Conservation (phyloP, 2,329 filamentous ascomycete genomes). For the Cladosporium sp. region DNA sequence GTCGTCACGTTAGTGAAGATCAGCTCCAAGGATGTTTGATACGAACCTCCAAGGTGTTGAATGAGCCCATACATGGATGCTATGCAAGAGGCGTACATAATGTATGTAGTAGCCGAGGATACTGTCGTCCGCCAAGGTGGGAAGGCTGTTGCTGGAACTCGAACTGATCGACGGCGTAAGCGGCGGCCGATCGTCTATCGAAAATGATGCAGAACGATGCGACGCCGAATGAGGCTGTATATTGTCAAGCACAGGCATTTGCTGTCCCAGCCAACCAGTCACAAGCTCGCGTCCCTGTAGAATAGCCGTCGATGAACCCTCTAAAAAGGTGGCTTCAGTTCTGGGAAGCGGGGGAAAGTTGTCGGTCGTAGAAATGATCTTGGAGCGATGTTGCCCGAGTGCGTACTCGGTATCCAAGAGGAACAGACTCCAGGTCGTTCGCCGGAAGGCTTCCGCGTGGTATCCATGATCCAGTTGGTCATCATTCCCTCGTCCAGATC, state of each 20-base stretch:
- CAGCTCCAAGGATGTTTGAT: background rate
- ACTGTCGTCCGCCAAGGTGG: background rate
- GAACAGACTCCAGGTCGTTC: background rate
- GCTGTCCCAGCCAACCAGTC: background rate
- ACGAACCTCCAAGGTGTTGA: background rate
- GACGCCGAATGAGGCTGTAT: background rate
- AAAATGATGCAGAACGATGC: background rate
- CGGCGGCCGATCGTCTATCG: background rate
- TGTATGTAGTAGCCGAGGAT: background rate
- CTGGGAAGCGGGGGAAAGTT: background rate
- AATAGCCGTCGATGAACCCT: accelerated
- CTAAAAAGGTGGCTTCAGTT: background rate
- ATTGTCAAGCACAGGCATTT: background rate
- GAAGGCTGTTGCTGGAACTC: background rate
- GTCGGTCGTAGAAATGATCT: background rate
- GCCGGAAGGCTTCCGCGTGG: background rate
- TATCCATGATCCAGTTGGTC: background rate
- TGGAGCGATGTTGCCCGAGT: background rate
- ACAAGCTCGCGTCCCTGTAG: background rate
- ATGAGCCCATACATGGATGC: background rate
- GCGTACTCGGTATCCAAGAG: background rate
- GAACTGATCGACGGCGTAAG: background rate
- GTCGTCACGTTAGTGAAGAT: background rate
- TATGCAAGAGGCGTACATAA: background rate
- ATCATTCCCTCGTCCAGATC: background rate